Conservation (phyloP, 257 asterid species). For the Verbena officinalis region DNA sequence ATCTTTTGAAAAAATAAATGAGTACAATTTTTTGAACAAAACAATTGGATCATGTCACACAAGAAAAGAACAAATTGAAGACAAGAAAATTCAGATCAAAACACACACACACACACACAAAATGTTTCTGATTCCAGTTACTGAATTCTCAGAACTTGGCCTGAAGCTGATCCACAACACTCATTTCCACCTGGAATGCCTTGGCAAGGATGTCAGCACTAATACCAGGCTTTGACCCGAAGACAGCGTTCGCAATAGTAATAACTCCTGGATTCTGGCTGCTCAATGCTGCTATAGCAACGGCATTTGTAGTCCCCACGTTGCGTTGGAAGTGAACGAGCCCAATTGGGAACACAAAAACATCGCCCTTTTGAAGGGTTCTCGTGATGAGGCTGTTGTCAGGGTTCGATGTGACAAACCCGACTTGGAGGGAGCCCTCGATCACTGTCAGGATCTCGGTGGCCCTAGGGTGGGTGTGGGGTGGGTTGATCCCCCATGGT, state of each 20-base stretch:
- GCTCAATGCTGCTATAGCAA: neutral
- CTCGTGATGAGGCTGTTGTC: neutral
- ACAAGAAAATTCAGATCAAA: too few relatives aligned
- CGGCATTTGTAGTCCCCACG: neutral
- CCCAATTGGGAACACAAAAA: neutral
- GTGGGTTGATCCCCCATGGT: neutral
- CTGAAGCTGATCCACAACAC: neutral
- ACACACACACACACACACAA: too few relatives aligned
- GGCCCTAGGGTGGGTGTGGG: too few relatives aligned
- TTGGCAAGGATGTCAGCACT: neutral
- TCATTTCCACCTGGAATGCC: neutral
- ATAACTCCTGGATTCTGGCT: neutral
- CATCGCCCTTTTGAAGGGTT: neutral
- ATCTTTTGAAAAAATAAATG: too few relatives aligned
- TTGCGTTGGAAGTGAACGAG: neutral
- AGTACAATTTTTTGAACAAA: too few relatives aligned
- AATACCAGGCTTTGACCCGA: neutral
- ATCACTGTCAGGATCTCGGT: neutral
- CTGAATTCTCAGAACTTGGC: neutral
- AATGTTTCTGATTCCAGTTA: too few relatives aligned
- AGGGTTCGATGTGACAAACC: neutral
- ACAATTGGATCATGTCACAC: too few relatives aligned
- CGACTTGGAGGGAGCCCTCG: neutral
- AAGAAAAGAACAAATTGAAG: too few relatives aligned
- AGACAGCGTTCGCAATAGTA: neutral